Percentiles rank a stretch among this genome's conserved stretches.
These are phyloP conservation scores for Nelumbo lutea DNA, from an alignment of 164 flowering plant species.

Conservation along the genomic window DNA sequence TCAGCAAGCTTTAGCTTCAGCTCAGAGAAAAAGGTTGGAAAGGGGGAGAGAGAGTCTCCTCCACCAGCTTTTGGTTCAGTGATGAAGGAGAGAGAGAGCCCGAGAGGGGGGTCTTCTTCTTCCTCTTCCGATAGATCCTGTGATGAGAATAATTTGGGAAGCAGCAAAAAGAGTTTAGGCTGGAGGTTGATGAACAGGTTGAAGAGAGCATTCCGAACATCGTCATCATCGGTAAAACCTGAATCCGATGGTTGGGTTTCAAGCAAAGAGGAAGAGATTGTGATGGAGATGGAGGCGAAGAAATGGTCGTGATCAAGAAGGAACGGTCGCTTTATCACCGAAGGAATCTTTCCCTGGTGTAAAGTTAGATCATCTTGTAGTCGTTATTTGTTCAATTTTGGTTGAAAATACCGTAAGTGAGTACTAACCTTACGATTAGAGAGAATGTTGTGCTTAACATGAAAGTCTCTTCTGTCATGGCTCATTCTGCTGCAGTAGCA, in stretches of 20 bases:
- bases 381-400: no score
- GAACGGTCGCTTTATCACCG: neutral
- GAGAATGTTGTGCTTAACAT: no score
- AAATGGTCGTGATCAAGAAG: neutral
- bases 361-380: neutral
- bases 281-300: conserved; percentile 1
- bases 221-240: no score
- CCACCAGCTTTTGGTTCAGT: conserved; percentile 5
- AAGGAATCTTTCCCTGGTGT: conserved; percentile 1
- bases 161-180: neutral
- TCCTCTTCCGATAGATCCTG: neutral
- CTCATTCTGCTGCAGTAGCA: no score
- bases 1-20: conserved; percentile 53
- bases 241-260: no score
- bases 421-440: no score
- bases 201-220: no score
- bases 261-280: neutral
- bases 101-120: conserved; percentile 3
- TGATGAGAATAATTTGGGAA: conserved; percentile 2
- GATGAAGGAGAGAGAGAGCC: neutral
- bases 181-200: no score
- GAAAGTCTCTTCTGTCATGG: no score
- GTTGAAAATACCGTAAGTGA: no score
- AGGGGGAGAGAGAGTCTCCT: conserved; percentile 30
- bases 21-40: conserved; percentile 27